These are phyloP conservation scores for Grosmannia clavigera DNA, from an alignment of 2,329 filamentous ascomycete species.

Conservation along the genomic window DNA sequence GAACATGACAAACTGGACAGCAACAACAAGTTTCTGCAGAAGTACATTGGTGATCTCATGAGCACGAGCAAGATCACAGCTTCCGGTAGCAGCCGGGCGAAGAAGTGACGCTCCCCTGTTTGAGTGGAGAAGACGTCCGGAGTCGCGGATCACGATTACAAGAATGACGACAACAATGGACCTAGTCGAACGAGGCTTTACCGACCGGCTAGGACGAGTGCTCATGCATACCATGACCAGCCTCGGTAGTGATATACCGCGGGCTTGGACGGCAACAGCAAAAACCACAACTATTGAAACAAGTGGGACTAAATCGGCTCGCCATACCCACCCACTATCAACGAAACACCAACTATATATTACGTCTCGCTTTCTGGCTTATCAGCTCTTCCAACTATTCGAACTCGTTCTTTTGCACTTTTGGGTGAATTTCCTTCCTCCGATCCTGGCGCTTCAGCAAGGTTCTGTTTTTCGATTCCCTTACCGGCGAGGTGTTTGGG, in stretches of 20 bases:
- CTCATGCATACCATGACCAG: not conserved
- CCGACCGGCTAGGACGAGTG: not conserved
- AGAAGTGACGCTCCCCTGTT: constrained; percentile 30
- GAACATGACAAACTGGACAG: constrained; percentile 95
- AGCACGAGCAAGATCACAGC: constrained; percentile 66
- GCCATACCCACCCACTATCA: not conserved
- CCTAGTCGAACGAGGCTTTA: not conserved
- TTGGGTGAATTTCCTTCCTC: not conserved
- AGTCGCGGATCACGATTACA: not conserved
- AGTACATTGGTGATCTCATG: constrained; percentile 95
- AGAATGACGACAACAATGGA: not conserved
- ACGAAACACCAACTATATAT: not conserved
- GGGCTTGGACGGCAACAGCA: not conserved
- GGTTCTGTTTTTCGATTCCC: not conserved
- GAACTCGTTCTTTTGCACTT: not conserved
- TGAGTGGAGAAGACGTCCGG: not conserved
- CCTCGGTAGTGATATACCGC: not conserved
- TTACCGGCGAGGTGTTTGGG: constrained; percentile 2
- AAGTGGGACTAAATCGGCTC: not conserved
- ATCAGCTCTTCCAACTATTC: not conserved
- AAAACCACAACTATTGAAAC: not conserved
- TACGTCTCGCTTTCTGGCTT: not conserved
- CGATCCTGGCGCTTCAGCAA: not conserved
- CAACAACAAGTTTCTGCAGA: constrained; percentile 94
- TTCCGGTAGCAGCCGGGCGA: constrained; percentile 31